Percentiles rank a stretch among this genome's conserved stretches.
Conservation (phyloP, 2,329 filamentous ascomycete genomes). For the Esteya vermicola region DNA sequence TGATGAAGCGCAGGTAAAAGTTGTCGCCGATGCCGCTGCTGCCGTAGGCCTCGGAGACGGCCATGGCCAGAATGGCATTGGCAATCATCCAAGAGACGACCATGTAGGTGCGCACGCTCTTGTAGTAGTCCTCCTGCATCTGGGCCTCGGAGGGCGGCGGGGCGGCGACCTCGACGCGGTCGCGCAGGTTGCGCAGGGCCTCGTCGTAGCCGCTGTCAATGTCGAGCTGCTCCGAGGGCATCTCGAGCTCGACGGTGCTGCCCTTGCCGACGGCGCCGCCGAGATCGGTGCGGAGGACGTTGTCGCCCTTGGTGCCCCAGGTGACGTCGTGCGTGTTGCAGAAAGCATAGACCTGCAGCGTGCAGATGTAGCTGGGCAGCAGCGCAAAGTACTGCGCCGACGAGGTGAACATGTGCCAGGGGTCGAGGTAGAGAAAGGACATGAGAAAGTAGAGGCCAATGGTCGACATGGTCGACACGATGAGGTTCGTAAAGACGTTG, state of each 20-base stretch:
- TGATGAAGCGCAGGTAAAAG: constrained; percentile 80
- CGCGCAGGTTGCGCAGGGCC: constrained; percentile 86
- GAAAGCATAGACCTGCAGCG: constrained; percentile 93
- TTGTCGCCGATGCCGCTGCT: constrained; percentile 61
- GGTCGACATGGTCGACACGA: constrained; percentile 79
- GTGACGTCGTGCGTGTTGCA: constrained; percentile 99
- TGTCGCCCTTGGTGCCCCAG: constrained; percentile 98
- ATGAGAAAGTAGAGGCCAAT: constrained; percentile 91
- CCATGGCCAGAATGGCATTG: constrained; percentile 89
- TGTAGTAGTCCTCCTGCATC: constrained; percentile 96
- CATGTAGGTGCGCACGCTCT: constrained; percentile 94
- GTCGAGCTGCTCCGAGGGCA: constrained; percentile 94
- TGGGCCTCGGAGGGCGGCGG: constrained; percentile 56
- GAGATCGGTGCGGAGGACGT: constrained; percentile 83
- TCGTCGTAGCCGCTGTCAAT: constrained; percentile 98
- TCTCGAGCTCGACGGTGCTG: constrained; percentile 76
- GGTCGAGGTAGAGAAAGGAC: constrained; percentile 91
- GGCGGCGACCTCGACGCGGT: constrained; percentile 68
- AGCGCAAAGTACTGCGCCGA: constrained; percentile 85
- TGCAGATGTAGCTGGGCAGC: constrained; percentile 89
- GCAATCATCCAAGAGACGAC: constrained; percentile 87
- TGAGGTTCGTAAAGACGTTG: constrained; percentile 89
- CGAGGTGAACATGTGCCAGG: constrained; percentile 98
- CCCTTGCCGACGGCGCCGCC: constrained; percentile 70
- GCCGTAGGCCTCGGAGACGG: constrained; percentile 73